phyloP scores from a whole-genome alignment of 2,329 filamentous ascomycete species.

The Stachybotrys echinatus region DNA sequence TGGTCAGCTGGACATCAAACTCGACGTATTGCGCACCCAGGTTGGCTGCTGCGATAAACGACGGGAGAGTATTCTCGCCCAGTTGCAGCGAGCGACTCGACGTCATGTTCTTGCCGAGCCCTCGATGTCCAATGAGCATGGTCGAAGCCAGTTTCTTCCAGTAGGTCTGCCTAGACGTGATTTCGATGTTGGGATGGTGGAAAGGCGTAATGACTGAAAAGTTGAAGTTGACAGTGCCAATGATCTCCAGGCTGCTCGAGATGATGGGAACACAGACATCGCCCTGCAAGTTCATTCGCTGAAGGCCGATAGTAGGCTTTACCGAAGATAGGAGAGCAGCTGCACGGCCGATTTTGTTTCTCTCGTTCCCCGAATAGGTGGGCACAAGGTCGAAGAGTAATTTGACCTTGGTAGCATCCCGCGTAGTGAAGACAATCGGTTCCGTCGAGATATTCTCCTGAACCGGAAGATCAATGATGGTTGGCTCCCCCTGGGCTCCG shows the following conservation, averaged over 20 bases:
- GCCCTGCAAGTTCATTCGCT: slow-evolving; percentile 87
- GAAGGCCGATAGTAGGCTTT: slow-evolving; percentile 74
- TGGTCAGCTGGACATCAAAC: slow-evolving; percentile 94
- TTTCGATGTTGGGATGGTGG: slow-evolving; percentile 85
- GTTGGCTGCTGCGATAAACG: slow-evolving; percentile 94
- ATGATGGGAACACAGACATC: slow-evolving; percentile 91
- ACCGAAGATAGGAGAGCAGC: slow-evolving; percentile 85
- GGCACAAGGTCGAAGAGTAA: slow-evolving; percentile 92
- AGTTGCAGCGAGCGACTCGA: slow-evolving; percentile 84
- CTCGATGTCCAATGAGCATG: slow-evolving; percentile 70
- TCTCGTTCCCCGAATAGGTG: slow-evolving; percentile 86
- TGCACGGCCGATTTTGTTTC: slow-evolving; percentile 82
- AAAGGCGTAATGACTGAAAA: slow-evolving; percentile 95
- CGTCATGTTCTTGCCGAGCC: slow-evolving; percentile 84
- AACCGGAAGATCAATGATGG: slow-evolving; percentile 85
- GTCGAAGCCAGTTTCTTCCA: slow-evolving; percentile 91
- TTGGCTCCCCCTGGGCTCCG: slow-evolving; percentile 80
- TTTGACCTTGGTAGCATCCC: slow-evolving; percentile 75
- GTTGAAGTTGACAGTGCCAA: slow-evolving; percentile 94
- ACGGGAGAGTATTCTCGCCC: slow-evolving; percentile 92
- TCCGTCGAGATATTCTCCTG: slow-evolving; percentile 93
- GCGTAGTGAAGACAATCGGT: slow-evolving; percentile 82
- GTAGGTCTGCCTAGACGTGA: slow-evolving; percentile 87
- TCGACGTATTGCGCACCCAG: slow-evolving; percentile 73
- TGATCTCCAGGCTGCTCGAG: slow-evolving; percentile 78